phyloP scores from a whole-genome alignment of 306 rosid genomes.

The Astragalus membranaceus region DNA sequence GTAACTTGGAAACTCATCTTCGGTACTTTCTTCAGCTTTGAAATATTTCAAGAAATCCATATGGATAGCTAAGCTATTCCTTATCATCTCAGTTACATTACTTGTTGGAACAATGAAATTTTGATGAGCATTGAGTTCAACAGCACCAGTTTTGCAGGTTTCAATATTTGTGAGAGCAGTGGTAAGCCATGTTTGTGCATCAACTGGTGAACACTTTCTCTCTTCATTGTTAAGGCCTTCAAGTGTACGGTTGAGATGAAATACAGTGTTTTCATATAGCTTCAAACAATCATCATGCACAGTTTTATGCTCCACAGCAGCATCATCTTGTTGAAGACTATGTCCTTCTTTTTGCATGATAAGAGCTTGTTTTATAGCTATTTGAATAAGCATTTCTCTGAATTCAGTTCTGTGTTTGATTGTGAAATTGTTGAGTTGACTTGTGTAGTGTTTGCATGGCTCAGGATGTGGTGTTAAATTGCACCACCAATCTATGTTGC shows the following conservation, averaged over 20 bases:
- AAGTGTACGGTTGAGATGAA: slow-evolving; percentile 50
- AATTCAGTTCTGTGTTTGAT: slow-evolving; percentile 37
- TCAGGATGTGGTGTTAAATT: slow-evolving; percentile 56
- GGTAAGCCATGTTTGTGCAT: slow-evolving; percentile 84
- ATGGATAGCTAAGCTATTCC: slow-evolving; percentile 63
- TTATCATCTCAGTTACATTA: slow-evolving; percentile 58
- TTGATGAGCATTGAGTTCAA: slow-evolving; percentile 33
- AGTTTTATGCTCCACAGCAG: background rate
- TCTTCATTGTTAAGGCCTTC: slow-evolving; percentile 18
- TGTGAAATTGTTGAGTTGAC: slow-evolving; percentile 1
- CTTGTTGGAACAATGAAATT: slow-evolving; percentile 12
- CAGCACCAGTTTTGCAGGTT: slow-evolving; percentile 42
- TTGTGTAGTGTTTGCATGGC: slow-evolving; percentile 43
- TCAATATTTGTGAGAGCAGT: slow-evolving; percentile 60
- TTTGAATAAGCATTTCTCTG: slow-evolving; percentile 26
- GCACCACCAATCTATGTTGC: slow-evolving; percentile 59
- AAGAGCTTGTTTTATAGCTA: slow-evolving; percentile 38
- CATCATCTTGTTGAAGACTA: background rate
- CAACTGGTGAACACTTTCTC: slow-evolving; percentile 26
- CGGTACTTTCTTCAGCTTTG: background rate
- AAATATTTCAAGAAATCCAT: slow-evolving; percentile 11
- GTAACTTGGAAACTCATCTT: slow-evolving; percentile 46
- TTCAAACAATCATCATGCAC: slow-evolving; percentile 42
- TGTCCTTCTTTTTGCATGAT: slow-evolving; percentile 15
- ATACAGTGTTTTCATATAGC: slow-evolving; percentile 40